Evolutionary conservation across 495 filamentous ascomycete species (phyloP).

Genomic region (Hypoxylon perforatum): DNA sequence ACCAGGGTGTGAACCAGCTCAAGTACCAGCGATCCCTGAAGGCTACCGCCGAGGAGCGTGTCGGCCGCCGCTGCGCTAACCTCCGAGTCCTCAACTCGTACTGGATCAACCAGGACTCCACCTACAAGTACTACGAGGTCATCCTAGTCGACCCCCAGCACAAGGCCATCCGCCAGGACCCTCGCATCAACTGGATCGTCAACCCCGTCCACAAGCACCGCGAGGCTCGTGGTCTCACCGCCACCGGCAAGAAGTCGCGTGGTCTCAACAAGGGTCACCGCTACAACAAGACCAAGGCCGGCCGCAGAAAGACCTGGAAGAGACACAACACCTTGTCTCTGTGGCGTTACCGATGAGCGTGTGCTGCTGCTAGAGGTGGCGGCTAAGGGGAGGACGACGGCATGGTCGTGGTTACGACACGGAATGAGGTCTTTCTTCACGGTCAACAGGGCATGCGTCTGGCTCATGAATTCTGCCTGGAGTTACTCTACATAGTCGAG

Average conservation of each 20-base stretch:
- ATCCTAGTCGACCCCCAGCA: conserved; percentile 99
- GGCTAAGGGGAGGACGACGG: conserved; percentile 25
- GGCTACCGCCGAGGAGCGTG: conserved; percentile 98
- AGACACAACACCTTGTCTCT: conserved; percentile 96
- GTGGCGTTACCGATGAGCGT: conserved; percentile 80
- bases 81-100: conserved; percentile 99
- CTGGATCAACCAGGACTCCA: conserved; percentile 99
- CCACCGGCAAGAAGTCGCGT: conserved; percentile 98
- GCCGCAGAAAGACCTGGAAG: conserved; percentile 99
- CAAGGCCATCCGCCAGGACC: conserved; percentile 99
- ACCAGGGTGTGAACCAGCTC: conserved; percentile 99
- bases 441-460: conserved; percentile 45
- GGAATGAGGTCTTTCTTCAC: conserved; percentile 43
- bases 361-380: conserved; percentile 24
- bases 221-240: conserved; percentile 93
- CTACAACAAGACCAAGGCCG: conserved; percentile 96
- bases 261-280: conserved; percentile 98
- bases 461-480: conserved; percentile 50
- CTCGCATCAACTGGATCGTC: conserved; percentile 99
- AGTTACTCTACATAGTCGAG: conserved; percentile 49
- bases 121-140: conserved; percentile 99
- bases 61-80: conserved; percentile 98
- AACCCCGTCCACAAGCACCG: conserved; percentile 99
- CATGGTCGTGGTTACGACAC: conserved; percentile 43
- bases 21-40: conserved; percentile 99